A percentile compares a stretch with the other conserved stretches of the same genome.
phyloP scores from a whole-genome alignment of 2,329 filamentous ascomycete species.

The Xylaria sp. region DNA sequence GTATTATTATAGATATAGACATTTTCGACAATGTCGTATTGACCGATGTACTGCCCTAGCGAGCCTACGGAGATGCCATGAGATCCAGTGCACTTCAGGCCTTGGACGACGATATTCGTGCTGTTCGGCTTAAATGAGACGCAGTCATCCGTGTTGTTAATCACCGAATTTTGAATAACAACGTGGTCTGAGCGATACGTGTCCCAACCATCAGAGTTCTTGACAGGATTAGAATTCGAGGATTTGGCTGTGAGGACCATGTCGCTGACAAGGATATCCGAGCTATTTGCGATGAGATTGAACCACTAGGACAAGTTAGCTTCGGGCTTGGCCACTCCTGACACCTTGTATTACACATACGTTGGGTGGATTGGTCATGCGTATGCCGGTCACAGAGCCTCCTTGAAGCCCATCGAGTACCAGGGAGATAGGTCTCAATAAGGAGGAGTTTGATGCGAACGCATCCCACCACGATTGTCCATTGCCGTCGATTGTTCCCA shows the following conservation, averaged over 20 bases:
- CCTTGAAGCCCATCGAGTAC: conserved; percentile 37
- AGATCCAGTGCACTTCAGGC: conserved; percentile 74
- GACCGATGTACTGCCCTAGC: conserved; percentile 72
- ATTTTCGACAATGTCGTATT: conserved; percentile 75
- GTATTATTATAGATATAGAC: conserved; percentile 72
- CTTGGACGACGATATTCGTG: conserved; percentile 75
- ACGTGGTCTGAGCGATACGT: conserved; percentile 71
- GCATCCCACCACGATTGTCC: conserved; percentile 73
- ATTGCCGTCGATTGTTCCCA: conserved; percentile 65
- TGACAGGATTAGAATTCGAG: conserved; percentile 62
- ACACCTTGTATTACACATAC: conserved; percentile 25
- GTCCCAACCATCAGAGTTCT: conserved; percentile 74
- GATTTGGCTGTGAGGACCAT: conserved; percentile 66
- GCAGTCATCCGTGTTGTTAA: conserved; percentile 76
- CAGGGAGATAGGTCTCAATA: conserved; percentile 38
- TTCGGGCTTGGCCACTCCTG: not conserved
- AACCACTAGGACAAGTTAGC: conserved; percentile 61
- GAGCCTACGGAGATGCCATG: conserved; percentile 80
- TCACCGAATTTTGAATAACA: conserved; percentile 73
- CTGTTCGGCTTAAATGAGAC: conserved; percentile 81
- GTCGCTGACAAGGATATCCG: conserved; percentile 71
- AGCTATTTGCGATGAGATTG: conserved; percentile 73
- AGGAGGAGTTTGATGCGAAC: conserved; percentile 57
- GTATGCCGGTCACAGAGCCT: conserved; percentile 37
- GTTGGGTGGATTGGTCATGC: conserved; percentile 39